These are phyloP conservation scores for Ogataea methanolica DNA, from an alignment of 805 yeast species.

Conservation along the genomic window DNA sequence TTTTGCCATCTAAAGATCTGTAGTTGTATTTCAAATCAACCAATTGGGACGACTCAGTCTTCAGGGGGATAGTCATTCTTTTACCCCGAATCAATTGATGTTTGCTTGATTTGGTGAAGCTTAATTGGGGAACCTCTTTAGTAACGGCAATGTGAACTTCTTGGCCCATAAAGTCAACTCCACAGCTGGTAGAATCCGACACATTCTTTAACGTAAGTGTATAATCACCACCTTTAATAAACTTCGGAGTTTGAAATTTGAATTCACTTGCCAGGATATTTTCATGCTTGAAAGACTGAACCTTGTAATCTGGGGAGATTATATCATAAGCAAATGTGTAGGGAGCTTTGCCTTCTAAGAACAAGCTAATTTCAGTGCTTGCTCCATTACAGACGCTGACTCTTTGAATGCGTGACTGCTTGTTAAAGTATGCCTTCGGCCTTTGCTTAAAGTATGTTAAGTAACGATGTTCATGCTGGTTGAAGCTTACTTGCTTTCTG, in stretches of 20 bases:
- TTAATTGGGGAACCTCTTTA: slow-evolving; percentile 55
- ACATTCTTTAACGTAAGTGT: slow-evolving; percentile 58
- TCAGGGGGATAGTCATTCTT: slow-evolving; percentile 49
- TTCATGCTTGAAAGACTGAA: slow-evolving; percentile 34
- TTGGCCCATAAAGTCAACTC: slow-evolving; percentile 59
- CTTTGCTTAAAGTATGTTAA: slow-evolving; percentile 68
- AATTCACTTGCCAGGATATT: slow-evolving; percentile 35
- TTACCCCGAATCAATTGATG: slow-evolving; percentile 60
- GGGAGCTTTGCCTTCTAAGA: slow-evolving; percentile 77
- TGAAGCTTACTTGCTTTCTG: slow-evolving; percentile 25
- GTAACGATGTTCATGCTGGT: slow-evolving; percentile 46
- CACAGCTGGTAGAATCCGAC: slow-evolving; percentile 74
- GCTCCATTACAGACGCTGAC: slow-evolving; percentile 28
- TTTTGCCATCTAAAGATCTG: slow-evolving; percentile 19
- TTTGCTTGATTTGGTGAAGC: slow-evolving; percentile 27
- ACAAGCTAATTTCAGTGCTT: slow-evolving; percentile 44
- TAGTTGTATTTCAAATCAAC: slow-evolving; percentile 30
- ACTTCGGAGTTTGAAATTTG: slow-evolving; percentile 48
- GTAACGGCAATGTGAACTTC: slow-evolving; percentile 68
- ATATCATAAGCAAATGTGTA: slow-evolving; percentile 67
- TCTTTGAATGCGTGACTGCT: slow-evolving; percentile 15
- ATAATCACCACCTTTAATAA: slow-evolving; percentile 69
- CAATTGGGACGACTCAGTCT: slow-evolving; percentile 28
- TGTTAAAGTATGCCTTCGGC: slow-evolving; percentile 47
- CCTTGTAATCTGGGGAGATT: slow-evolving; percentile 49